These are phyloP conservation scores for Blastobotrys niveus DNA, from an alignment of 1,139 yeast species.

Conservation along the genomic window DNA sequence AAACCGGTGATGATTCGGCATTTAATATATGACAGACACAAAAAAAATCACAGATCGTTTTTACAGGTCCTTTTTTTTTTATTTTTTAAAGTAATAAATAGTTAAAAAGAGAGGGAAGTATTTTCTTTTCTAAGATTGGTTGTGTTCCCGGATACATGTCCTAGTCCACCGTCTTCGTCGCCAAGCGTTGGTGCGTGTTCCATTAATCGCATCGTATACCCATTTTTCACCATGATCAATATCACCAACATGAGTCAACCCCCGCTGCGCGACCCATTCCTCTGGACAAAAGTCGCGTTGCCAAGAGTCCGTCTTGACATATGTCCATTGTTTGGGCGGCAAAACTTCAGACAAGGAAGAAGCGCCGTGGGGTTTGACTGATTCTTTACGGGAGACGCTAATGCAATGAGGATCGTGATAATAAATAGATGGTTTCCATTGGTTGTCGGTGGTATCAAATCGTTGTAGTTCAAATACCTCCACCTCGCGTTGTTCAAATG, in stretches of 20 bases:
- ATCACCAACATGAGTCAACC: constrained; percentile 15
- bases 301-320: constrained; percentile 25
- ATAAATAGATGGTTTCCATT: constrained; percentile 46
- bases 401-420: constrained; percentile 15
- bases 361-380: constrained; percentile 16
- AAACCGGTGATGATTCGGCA: no score
- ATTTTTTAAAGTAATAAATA: no score
- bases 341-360: constrained; percentile 20
- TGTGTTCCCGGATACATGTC: no score
- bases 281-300: constrained; percentile 26
- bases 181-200: constrained; percentile 17
- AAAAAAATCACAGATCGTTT: no score
- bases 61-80: no score
- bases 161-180: constrained; percentile 30
- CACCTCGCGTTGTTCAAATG: constrained; percentile 40
- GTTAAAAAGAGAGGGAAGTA: no score
- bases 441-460: constrained; percentile 44
- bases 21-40: no score
- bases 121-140: no score
- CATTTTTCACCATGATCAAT: constrained; percentile 30
- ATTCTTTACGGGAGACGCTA: constrained; percentile 10
- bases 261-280: constrained; percentile 25
- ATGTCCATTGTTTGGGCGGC: constrained; percentile 30
- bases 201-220: constrained; percentile 29
- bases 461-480: constrained; percentile 70